phyloP scores from a whole-genome alignment of 208 protist genomes.

The Leishmania mexicana region DNA sequence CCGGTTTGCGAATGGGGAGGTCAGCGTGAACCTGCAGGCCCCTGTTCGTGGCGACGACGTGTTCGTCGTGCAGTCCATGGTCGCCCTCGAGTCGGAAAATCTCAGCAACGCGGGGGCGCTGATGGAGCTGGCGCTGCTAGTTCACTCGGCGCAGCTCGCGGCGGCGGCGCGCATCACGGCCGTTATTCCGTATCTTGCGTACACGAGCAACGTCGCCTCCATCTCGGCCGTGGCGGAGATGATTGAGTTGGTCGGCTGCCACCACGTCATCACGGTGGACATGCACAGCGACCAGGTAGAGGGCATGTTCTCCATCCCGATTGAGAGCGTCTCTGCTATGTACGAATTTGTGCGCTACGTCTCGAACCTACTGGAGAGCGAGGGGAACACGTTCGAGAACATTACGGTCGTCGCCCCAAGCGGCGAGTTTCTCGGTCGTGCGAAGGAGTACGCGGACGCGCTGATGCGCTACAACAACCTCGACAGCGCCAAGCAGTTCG shows the following conservation, averaged over 20 bases:
- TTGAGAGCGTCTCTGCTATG: conserved; percentile 87
- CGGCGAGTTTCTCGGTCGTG: conserved; percentile 58
- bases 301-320: conserved; percentile 95
- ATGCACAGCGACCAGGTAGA: conserved; percentile 92
- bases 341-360: conserved; percentile 90
- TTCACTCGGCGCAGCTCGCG: conserved; percentile 81
- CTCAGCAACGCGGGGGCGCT: conserved; percentile 86
- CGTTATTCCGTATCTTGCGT: conserved; percentile 94
- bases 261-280: conserved; percentile 94
- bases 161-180: conserved; percentile 89
- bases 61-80: conserved; percentile 94
- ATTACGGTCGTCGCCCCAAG: conserved; percentile 79
- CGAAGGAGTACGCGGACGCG: conserved; percentile 85
- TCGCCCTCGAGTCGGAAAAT: conserved; percentile 70
- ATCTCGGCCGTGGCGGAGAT: conserved; percentile 91
- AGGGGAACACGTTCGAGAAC: conserved; percentile 69
- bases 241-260: conserved; percentile 86
- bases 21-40: conserved; percentile 77
- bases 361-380: conserved; percentile 58
- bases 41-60: conserved; percentile 95
- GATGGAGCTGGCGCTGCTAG: conserved; percentile 94
- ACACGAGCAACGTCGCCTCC: conserved; percentile 92
- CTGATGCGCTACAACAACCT: conserved; percentile 81
- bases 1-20: conserved; percentile 85
- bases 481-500: conserved; percentile 67